phyloP scores from a whole-genome alignment of 2,329 filamentous ascomycete genomes.

The Cercospora canescens region DNA sequence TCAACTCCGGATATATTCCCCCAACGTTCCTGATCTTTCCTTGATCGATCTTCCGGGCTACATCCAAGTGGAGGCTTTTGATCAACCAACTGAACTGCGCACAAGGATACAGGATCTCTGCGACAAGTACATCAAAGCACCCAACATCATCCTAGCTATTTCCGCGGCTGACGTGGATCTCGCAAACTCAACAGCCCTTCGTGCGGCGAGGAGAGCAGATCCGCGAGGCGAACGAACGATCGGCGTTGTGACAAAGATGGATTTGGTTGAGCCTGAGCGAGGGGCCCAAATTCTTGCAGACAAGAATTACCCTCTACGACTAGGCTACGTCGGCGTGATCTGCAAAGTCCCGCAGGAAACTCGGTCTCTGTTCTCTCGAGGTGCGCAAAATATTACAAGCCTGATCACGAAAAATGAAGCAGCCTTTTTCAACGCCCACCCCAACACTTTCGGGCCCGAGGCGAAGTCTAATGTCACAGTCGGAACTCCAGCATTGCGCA shows the following conservation, averaged over 20 bases:
- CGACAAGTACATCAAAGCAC: constrained; percentile 95
- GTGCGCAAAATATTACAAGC: constrained; percentile 73
- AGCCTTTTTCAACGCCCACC: constrained; percentile 81
- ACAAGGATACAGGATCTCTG: constrained; percentile 95
- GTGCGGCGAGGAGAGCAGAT: constrained; percentile 88
- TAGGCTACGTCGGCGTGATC: constrained; percentile 95
- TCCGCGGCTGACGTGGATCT: constrained; percentile 97
- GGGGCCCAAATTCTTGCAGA: constrained; percentile 79
- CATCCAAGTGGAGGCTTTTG: constrained; percentile 89
- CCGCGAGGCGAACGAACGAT: constrained; percentile 94
- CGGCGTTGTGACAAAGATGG: constrained; percentile 99
- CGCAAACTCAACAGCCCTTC: constrained; percentile 89
- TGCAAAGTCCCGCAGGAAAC: constrained; percentile 71
- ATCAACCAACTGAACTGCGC: constrained; percentile 88
- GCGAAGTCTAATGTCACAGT: constrained; percentile 64
- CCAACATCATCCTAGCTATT: constrained; percentile 95
- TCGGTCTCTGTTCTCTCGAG: constrained; percentile 76
- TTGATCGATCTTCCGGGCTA: constrained; percentile 96
- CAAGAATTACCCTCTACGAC: constrained; percentile 87
- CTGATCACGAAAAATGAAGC: constrained; percentile 87
- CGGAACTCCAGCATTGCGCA: constrained; percentile 82
- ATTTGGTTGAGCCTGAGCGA: constrained; percentile 81
- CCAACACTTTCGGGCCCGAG: constrained; percentile 73
- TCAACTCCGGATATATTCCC: constrained; percentile 91
- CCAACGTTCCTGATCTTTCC: constrained; percentile 91